Evolutionary conservation across 1,284 basidiomycete species (phyloP), one percentile per base, ranked within the genome.

Genomic region (Inonotus hispidus): DNA sequence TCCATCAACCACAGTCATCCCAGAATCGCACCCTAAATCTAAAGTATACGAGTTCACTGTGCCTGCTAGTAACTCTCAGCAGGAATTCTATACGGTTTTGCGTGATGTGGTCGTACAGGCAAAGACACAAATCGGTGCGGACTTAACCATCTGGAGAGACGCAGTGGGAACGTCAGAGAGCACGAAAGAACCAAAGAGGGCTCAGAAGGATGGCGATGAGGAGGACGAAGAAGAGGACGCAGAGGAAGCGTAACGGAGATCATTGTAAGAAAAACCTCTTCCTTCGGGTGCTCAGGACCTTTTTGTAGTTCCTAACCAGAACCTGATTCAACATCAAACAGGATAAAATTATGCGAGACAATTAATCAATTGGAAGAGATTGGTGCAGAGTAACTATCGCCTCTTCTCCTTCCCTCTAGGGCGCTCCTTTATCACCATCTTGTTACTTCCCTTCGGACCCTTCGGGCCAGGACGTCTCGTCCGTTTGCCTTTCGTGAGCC

Each of bases 401-500:
- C 72, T 66, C 74, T 88, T 92, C 71, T 92, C 89, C 72, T 87
- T 87, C 56, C 93, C 92, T 67, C 94, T 79, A 32, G 94, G 94
- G 50, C 94, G 81, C 74, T 95, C 92, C 64, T 86, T 85, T 67
- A 98, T 77, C 57, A 98, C 95, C 87, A 93, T 85, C 82, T 93
- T 95, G 82, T 99, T 99, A 68, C 93, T 93, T 72, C 89, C 87
- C 79, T 89, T 91, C 59, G 89, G 86, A 37, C 87, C 90, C 72
- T 89, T 92, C 43, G 87, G 85, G 53, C 90, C 90, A 7, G 95
- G 93, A 71, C 94, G 90, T 69, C 96, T 87, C 59, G 96, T 99
- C 60, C 96, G 83, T 65, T 88, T 90, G 68, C 94, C 94, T 79
- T 96, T 94, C 29, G 92, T 90, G 65, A 92, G 82, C 85, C 93